A percentile compares a stretch with the other conserved stretches of the same genome.
Evolutionary conservation across 768 basidiomycete genomes (phyloP).

Genomic region (Xerocomellus amylosporus): DNA sequence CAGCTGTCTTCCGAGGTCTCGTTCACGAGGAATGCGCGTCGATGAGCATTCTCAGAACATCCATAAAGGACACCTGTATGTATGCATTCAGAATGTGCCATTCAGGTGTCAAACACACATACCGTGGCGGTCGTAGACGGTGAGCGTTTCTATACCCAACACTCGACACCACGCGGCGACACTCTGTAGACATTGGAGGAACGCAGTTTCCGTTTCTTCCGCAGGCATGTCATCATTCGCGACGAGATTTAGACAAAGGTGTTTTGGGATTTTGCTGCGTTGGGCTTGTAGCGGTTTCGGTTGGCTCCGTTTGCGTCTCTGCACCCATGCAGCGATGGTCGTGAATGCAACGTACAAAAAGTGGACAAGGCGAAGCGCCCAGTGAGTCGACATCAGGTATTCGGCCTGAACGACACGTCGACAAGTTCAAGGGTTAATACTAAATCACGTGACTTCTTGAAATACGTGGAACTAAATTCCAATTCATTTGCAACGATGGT

Average conservation of each 20-base stretch:
- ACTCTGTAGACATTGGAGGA: constrained; percentile 53
- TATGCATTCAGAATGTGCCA: constrained; percentile 5
- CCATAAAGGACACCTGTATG: constrained; percentile 40
- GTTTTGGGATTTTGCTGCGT: constrained; percentile 59
- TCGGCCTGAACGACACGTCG: constrained; percentile 11
- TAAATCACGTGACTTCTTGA: constrained; percentile 19
- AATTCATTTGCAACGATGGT: not conserved
- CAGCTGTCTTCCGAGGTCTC: constrained; percentile 33
- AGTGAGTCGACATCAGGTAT: constrained; percentile 39
- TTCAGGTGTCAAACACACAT: constrained; percentile 22
- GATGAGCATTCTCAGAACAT: constrained; percentile 42
- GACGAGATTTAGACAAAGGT: constrained; percentile 65
- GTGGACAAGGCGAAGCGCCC: constrained; percentile 57
- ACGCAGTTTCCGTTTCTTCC: constrained; percentile 37
- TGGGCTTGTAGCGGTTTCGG: constrained; percentile 50
- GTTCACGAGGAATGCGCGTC: constrained; percentile 32
- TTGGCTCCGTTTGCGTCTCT: constrained; percentile 32
- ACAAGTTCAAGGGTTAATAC: not conserved
- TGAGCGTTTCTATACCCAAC: constrained; percentile 61
- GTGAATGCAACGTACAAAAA: constrained; percentile 48
- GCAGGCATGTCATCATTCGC: constrained; percentile 37
- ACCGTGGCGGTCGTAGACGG: constrained; percentile 75
- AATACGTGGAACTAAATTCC: constrained; percentile 22
- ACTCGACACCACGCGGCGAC: constrained; percentile 59
- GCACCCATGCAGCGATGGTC: constrained; percentile 40